These are phyloP conservation scores for Triticum turgidum DNA, from an alignment of 176 grass and related monocot species.

Conservation along the genomic window DNA sequence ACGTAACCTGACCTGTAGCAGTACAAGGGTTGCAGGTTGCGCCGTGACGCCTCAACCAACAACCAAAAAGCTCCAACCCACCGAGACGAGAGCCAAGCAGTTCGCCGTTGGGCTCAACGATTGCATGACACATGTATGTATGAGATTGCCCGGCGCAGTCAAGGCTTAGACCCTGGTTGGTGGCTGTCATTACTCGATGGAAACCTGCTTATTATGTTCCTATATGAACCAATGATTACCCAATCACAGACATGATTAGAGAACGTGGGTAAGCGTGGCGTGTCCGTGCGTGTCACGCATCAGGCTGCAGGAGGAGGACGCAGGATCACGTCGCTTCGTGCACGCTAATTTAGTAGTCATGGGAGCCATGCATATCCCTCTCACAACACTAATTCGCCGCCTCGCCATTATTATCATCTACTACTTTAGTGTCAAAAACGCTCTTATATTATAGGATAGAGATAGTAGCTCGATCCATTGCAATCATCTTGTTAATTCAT, in stretches of 20 bases:
- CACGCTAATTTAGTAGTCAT: not conserved
- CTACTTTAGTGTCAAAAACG: too few species aligned
- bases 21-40: not conserved
- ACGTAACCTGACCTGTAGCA: not conserved
- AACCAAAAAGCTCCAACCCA: not conserved
- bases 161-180: conserved; percentile 3
- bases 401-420: not conserved
- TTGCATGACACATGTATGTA: not conserved
- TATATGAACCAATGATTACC: conserved; percentile 17
- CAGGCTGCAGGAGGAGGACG: not conserved
- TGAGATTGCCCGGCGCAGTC: conserved; percentile 1
- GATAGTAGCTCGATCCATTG: not conserved
- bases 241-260: not conserved
- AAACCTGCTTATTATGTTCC: not conserved
- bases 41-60: conserved; percentile 28
- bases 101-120: not conserved
- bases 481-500: not conserved
- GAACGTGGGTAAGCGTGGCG: conserved; percentile 4
- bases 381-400: not conserved
- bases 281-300: conserved; percentile 7
- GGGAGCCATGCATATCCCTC: not conserved
- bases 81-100: not conserved
- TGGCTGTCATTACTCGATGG: not conserved
- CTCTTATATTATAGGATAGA: too few species aligned
- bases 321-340: not conserved